phyloP scores from a whole-genome alignment of 108 stramenopile genomes.

The Discostella stelligeroides region DNA sequence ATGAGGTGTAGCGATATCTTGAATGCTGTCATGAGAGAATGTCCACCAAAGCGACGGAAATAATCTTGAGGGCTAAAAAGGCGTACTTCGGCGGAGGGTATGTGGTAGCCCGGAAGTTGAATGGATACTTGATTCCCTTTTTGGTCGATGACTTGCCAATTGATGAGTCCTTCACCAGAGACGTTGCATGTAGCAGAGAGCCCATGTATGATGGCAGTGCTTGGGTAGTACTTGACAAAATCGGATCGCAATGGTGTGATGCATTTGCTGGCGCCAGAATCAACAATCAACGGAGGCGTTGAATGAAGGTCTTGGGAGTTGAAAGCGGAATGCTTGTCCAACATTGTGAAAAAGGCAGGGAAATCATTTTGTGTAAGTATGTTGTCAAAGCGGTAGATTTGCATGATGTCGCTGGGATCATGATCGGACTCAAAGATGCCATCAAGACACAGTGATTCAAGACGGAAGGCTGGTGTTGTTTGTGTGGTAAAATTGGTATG shows the following conservation, averaged over 20 bases:
- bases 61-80: too few species aligned
- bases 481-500: too few species aligned
- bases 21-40: too few species aligned
- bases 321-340: background rate
- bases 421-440: background rate
- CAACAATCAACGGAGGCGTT: background rate
- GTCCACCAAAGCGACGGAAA: too few species aligned
- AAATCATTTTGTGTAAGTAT: background rate
- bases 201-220: background rate
- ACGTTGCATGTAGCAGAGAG: background rate
- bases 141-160: background rate
- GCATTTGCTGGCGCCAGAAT: background rate
- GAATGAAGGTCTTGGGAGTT: background rate
- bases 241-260: background rate
- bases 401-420: background rate
- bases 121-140: too few species aligned
- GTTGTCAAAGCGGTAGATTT: background rate
- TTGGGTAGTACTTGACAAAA: background rate
- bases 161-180: background rate
- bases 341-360: background rate
- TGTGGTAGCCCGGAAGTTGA: too few species aligned
- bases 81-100: too few species aligned
- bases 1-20: too few species aligned
- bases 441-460: background rate
- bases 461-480: too few species aligned